phyloP scores from a whole-genome alignment of 768 basidiomycete species.

The Trametes sanguinea region DNA sequence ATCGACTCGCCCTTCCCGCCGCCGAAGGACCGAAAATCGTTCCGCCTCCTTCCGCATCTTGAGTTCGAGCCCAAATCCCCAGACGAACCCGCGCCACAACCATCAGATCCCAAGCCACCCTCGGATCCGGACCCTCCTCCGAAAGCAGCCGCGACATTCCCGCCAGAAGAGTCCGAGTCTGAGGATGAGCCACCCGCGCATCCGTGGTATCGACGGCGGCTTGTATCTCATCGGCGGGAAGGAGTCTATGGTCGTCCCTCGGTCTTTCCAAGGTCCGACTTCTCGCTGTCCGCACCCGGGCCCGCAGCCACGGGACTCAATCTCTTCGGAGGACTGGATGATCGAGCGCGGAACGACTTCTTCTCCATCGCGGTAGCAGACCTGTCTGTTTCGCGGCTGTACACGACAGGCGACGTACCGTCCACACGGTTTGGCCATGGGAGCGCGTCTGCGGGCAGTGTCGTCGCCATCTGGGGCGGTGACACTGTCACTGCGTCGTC shows the following conservation, averaged over 20 bases:
- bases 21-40: slow-evolving; percentile 9
- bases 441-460: slow-evolving; percentile 87
- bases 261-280: slow-evolving; percentile 20
- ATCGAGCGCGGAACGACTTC: slow-evolving; percentile 83
- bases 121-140: neutral
- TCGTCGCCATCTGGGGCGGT: slow-evolving; percentile 96
- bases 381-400: slow-evolving; percentile 73
- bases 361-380: slow-evolving; percentile 79
- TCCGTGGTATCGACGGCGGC: slow-evolving; percentile 17
- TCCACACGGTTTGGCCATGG: slow-evolving; percentile 89
- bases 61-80: neutral
- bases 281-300: slow-evolving; percentile 12
- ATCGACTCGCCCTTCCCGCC: slow-evolving; percentile 16
- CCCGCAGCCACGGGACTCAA: slow-evolving; percentile 49
- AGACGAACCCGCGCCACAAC: neutral
- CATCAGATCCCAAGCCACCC: neutral
- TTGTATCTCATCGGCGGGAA: neutral
- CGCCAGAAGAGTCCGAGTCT: neutral
- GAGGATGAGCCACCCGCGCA: neutral
- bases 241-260: neutral
- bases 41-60: neutral
- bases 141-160: neutral
- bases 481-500: slow-evolving; percentile 78
- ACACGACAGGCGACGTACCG: slow-evolving; percentile 83
- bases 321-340: slow-evolving; percentile 93